Evolutionary conservation across 1,284 basidiomycete genomes (phyloP).

Genomic region (Ceratobasidium papillatum): DNA sequence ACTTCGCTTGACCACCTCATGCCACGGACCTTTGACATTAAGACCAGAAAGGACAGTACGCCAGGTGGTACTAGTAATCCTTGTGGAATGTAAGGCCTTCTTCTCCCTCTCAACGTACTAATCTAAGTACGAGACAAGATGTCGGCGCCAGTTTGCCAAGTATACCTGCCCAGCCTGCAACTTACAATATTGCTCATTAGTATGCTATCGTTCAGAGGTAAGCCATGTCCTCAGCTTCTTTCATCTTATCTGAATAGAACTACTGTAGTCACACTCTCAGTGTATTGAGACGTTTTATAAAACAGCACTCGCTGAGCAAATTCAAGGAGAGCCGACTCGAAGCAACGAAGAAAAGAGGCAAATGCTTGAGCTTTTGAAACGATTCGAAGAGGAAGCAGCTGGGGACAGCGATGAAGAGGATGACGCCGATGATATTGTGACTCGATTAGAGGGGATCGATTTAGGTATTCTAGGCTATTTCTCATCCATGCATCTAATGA

Average conservation of each 20-base stretch:
- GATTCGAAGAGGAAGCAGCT: slow-evolving; percentile 67
- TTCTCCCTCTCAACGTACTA: neutral
- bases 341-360: slow-evolving; percentile 60
- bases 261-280: slow-evolving; percentile 63
- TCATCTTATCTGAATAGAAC: neutral
- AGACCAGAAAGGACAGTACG: neutral
- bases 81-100: slow-evolving; percentile 34
- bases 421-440: slow-evolving; percentile 57
- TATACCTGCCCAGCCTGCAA: slow-evolving; percentile 86
- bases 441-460: slow-evolving; percentile 66
- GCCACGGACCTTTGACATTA: slow-evolving; percentile 33
- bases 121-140: slow-evolving; percentile 57
- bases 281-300: slow-evolving; percentile 83
- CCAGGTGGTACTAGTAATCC: slow-evolving; percentile 19
- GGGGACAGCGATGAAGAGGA: slow-evolving; percentile 49
- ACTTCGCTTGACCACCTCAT: neutral
- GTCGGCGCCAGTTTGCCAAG: slow-evolving; percentile 73
- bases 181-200: slow-evolving; percentile 77
- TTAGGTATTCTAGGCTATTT: slow-evolving; percentile 57
- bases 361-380: slow-evolving; percentile 74
- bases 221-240: slow-evolving; percentile 27
- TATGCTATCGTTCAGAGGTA: slow-evolving; percentile 78
- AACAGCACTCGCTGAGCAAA: slow-evolving; percentile 70
- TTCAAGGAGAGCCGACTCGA: slow-evolving; percentile 63
- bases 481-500: neutral